phyloP scores from a whole-genome alignment of 768 basidiomycete genomes.

The Psilocybe tampanensis region DNA sequence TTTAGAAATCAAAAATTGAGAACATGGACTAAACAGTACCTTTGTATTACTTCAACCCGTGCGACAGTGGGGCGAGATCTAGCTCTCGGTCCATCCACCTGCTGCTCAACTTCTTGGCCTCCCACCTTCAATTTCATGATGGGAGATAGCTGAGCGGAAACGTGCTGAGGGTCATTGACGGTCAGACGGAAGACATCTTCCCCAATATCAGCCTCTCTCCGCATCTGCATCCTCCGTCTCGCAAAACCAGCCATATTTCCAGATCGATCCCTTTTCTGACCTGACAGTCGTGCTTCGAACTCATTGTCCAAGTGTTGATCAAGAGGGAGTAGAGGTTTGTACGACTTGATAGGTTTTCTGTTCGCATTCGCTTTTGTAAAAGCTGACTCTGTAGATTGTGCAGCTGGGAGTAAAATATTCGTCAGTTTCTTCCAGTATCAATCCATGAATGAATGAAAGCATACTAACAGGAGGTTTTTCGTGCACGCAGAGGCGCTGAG shows the following conservation, averaged over 20 bases:
- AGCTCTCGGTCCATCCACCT: conserved; percentile 10
- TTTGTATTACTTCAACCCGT: neutral
- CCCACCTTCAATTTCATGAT: conserved; percentile 8
- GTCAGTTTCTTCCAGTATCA: too few species aligned
- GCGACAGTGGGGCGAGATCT: neutral
- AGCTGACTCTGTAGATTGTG: neutral
- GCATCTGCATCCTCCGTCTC: conserved; percentile 8
- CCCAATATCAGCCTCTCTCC: neutral
- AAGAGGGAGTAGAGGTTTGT: conserved; percentile 9
- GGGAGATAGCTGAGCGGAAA: conserved; percentile 7
- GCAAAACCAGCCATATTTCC: conserved; percentile 4
- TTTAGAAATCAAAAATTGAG: neutral
- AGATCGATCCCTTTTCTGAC: conserved; percentile 9
- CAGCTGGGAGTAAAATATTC: neutral
- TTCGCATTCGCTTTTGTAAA: neutral
- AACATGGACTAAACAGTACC: neutral
- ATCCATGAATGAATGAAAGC: too few species aligned
- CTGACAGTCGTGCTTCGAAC: conserved; percentile 1
- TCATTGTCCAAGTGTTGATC: conserved; percentile 20
- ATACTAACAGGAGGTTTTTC: neutral
- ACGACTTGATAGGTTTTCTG: neutral
- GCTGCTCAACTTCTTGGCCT: neutral
- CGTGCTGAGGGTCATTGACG: conserved; percentile 2
- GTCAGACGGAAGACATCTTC: neutral
- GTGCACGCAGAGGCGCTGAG: neutral